A percentile compares a stretch with the other conserved stretches of the same genome.
Conservation (phyloP, 1,284 basidiomycete species). For the Pseudozyma tsukubaensis region DNA sequence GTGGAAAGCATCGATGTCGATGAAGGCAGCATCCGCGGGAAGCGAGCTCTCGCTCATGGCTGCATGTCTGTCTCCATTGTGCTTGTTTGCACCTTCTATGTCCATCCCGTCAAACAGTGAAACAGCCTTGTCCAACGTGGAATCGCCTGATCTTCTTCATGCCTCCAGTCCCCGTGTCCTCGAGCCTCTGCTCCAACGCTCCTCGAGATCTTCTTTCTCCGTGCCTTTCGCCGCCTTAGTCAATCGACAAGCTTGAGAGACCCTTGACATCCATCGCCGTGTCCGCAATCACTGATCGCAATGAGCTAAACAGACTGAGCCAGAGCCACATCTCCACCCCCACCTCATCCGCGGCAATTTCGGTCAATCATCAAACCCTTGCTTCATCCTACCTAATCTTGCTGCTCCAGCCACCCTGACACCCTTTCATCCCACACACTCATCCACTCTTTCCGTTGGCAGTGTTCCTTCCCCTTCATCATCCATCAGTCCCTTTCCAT, state of each 20-base stretch:
- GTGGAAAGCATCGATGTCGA: neutral
- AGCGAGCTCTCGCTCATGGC: neutral
- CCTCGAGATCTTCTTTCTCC: conserved; percentile 8
- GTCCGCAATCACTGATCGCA: neutral
- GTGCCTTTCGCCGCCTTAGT: neutral
- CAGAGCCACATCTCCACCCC: neutral
- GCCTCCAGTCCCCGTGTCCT: conserved; percentile 10
- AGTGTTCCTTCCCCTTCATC: neutral
- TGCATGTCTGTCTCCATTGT: neutral
- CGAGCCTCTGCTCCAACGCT: neutral
- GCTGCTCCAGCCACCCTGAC: neutral
- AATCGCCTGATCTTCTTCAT: conserved; percentile 26
- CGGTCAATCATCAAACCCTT: neutral
- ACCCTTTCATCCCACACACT: neutral
- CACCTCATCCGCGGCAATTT: conserved; percentile 14
- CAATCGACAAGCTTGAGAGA: too few relatives aligned
- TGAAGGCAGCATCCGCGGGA: conserved; percentile 15
- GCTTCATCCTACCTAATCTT: conserved; percentile 8
- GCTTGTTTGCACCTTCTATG: neutral
- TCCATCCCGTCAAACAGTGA: neutral
- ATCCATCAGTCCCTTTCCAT: neutral
- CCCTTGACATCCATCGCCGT: neutral
- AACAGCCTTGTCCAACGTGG: neutral
- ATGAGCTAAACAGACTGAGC: conserved; percentile 4
- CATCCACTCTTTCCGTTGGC: neutral